These are phyloP conservation scores for Solanum stenotomum DNA, from an alignment of 257 asterid species.

Conservation along the genomic window DNA sequence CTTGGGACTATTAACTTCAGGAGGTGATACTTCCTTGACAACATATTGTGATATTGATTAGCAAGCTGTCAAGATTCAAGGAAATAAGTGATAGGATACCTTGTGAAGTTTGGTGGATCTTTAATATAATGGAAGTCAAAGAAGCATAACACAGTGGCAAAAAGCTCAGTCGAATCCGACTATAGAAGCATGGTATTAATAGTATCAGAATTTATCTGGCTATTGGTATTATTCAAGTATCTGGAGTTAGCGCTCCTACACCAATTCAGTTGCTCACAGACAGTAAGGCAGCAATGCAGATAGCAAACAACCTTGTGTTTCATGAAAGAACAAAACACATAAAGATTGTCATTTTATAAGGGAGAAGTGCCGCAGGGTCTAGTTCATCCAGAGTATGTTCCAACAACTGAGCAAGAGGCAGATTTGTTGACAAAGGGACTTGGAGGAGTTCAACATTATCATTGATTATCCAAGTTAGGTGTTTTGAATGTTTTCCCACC, in stretches of 20 bases:
- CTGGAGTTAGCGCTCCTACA: not conserved
- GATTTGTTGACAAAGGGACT: not conserved
- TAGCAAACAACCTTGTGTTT: not conserved
- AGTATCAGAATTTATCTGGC: not conserved
- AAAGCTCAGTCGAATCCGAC: not conserved
- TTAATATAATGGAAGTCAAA: not conserved
- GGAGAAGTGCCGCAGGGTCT: not conserved
- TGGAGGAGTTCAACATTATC: not conserved
- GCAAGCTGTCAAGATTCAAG: no score
- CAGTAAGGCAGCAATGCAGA: not conserved
- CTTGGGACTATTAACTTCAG: no score
- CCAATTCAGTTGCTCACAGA: not conserved
- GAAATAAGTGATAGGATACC: no score
- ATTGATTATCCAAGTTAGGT: not conserved
- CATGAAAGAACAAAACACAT: not conserved
- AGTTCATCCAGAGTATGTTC: not conserved
- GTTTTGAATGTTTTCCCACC: not conserved
- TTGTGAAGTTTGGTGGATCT: not conserved
- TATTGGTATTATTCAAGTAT: not conserved
- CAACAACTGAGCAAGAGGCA: not conserved
- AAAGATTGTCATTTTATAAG: not conserved
- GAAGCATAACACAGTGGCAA: not conserved
- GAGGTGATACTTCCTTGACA: no score
- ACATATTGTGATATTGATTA: no score
- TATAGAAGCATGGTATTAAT: not conserved